Conservation (phyloP, 2,329 filamentous ascomycete genomes). For the Helminthosporium solani region DNA sequence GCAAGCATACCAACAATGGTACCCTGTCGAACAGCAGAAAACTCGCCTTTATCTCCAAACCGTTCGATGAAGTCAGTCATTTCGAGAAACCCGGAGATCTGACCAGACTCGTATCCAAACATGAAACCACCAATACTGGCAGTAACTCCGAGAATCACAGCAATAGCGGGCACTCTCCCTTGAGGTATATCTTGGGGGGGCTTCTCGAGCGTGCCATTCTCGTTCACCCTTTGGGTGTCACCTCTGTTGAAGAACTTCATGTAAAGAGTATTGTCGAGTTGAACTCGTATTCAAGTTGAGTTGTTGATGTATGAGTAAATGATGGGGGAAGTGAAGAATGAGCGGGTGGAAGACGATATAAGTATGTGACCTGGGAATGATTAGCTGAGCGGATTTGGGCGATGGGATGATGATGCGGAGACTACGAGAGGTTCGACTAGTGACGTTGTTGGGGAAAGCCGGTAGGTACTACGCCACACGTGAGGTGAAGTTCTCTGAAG, state of each 20-base stretch:
- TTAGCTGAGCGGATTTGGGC: neutral
- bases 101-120: slow-evolving; percentile 34
- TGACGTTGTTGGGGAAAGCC: neutral
- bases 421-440: neutral
- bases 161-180: slow-evolving; percentile 29
- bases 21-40: slow-evolving; percentile 36
- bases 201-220: slow-evolving; percentile 30
- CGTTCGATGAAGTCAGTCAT: slow-evolving; percentile 37
- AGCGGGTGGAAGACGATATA: neutral
- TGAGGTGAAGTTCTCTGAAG: neutral
- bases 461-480: neutral
- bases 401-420: neutral
- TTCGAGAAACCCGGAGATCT: slow-evolving; percentile 36
- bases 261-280: neutral
- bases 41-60: slow-evolving; percentile 36
- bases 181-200: slow-evolving; percentile 22
- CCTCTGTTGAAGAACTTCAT: slow-evolving; percentile 29
- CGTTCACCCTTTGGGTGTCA: slow-evolving; percentile 15
- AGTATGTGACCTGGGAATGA: neutral
- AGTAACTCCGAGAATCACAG: slow-evolving; percentile 31
- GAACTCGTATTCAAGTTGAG: neutral
- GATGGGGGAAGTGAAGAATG: neutral
- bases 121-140: slow-evolving; percentile 41
- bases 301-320: neutral
- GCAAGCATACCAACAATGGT: slow-evolving; percentile 40